These are phyloP conservation scores for Rosa chinensis DNA, from an alignment of 306 rosid species.

Conservation along the genomic window DNA sequence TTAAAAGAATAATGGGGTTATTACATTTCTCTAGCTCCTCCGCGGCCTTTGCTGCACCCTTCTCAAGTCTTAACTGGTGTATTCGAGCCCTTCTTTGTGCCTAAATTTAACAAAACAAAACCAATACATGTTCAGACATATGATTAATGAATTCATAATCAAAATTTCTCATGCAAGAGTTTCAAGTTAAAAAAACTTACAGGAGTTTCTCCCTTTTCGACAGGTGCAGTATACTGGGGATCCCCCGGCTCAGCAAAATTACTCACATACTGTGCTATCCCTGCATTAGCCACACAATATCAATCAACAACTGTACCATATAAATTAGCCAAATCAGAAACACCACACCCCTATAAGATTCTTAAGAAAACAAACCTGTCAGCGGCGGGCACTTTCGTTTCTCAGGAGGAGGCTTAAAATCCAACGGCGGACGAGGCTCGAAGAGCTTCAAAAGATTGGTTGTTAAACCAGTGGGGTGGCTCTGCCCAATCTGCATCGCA, in stretches of 20 bases:
- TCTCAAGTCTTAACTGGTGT: conserved; percentile 77
- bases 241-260: conserved; percentile 87
- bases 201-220: conserved; percentile 72
- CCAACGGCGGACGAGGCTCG: conserved; percentile 95
- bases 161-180: neutral
- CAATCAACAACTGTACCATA: neutral
- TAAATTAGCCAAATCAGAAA: conserved; percentile 9
- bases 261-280: conserved; percentile 83
- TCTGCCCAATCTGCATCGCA: conserved; percentile 86
- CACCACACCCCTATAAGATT: neutral
- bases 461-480: conserved; percentile 97
- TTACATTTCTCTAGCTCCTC: conserved; percentile 96
- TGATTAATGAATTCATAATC: neutral
- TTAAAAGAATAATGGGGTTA: conserved; percentile 12
- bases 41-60: conserved; percentile 85
- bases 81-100: conserved; percentile 76
- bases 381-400: conserved; percentile 89
- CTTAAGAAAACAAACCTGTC: conserved; percentile 44
- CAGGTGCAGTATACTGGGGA: conserved; percentile 76
- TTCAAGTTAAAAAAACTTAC: conserved; percentile 42
- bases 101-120: conserved; percentile 42
- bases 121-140: neutral
- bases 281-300: conserved; percentile 36
- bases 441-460: conserved; percentile 86
- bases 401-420: conserved; percentile 94